Evolutionary conservation across 768 basidiomycete species (phyloP).

Genomic region (Termitomyces sp.): DNA sequence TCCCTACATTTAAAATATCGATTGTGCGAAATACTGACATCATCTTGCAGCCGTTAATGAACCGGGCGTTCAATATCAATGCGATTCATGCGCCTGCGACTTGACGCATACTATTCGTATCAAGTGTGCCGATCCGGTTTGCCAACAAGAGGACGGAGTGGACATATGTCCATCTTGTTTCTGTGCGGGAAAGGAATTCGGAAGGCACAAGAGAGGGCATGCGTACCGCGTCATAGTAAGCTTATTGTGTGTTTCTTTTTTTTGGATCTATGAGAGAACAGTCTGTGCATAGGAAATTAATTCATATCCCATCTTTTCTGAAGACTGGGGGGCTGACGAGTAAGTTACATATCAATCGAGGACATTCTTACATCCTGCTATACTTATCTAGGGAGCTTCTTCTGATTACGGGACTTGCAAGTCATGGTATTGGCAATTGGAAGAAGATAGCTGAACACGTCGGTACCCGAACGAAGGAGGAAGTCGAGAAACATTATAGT

Average conservation of each 20-base stretch:
- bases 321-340: slow-evolving; percentile 99
- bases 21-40: background rate
- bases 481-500: slow-evolving; percentile 88
- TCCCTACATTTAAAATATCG: slow-evolving; percentile 14
- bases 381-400: slow-evolving; percentile 68
- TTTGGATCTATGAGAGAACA: background rate
- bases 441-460: slow-evolving; percentile 92
- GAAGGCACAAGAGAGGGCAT: slow-evolving; percentile 79
- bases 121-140: slow-evolving; percentile 84
- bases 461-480: slow-evolving; percentile 90
- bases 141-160: slow-evolving; percentile 64
- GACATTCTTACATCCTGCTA: background rate
- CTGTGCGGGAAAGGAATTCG: slow-evolving; percentile 86
- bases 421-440: slow-evolving; percentile 94
- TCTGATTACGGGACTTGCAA: slow-evolving; percentile 80
- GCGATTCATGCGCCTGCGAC: slow-evolving; percentile 81
- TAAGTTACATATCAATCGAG: slow-evolving; percentile 29
- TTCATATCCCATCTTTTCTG: slow-evolving; percentile 91
- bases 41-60: slow-evolving; percentile 59
- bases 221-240: slow-evolving; percentile 88
- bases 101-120: slow-evolving; percentile 96
- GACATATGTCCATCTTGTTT: slow-evolving; percentile 94
- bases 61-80: slow-evolving; percentile 77
- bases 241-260: slow-evolving; percentile 2
- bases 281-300: slow-evolving; percentile 69